Conservation (phyloP, 225 moss, liverwort and hornwort genomes). For the Lunularia cruciata region DNA sequence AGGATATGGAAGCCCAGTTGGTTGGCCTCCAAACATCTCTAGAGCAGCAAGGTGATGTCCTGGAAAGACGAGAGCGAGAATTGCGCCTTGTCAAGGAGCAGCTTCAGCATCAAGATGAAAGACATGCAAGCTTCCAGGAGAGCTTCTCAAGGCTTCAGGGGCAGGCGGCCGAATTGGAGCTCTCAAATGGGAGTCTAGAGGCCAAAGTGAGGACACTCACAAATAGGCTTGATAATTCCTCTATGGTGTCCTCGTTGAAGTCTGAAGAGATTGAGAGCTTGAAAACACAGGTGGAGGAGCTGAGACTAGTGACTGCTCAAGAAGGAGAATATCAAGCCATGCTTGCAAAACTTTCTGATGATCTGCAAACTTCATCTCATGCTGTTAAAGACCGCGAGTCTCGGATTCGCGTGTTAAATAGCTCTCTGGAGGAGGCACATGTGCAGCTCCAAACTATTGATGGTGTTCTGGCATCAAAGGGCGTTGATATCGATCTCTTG, state of each 20-base stretch:
- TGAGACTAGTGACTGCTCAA: constrained; percentile 32
- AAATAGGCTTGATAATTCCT: constrained; percentile 30
- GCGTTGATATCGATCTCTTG: constrained; percentile 43
- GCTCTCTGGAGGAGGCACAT: constrained; percentile 43
- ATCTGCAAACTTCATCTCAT: constrained; percentile 41
- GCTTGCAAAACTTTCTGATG: constrained; percentile 41
- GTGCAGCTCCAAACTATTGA: constrained; percentile 38
- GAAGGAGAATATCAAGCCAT: constrained; percentile 45
- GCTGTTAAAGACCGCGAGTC: constrained; percentile 48
- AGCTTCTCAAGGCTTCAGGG: constrained; percentile 46
- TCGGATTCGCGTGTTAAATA: constrained; percentile 37
- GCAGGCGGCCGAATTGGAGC: constrained; percentile 40
- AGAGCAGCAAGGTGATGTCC: constrained; percentile 37
- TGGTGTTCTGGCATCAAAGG: constrained; percentile 33
- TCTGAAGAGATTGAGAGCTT: constrained; percentile 39
- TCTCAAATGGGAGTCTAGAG: constrained; percentile 41
- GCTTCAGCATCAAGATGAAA: constrained; percentile 50
- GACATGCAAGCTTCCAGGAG: constrained; percentile 40
- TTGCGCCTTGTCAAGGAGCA: constrained; percentile 48
- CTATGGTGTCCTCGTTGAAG: constrained; percentile 34
- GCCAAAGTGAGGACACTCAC: constrained; percentile 43
- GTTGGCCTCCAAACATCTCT: constrained; percentile 25
- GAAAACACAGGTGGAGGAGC: constrained; percentile 33
- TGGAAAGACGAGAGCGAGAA: constrained; percentile 49
- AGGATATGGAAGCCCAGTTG: constrained; percentile 53